These are phyloP conservation scores for Camellia japonica DNA, from an alignment of 148 eudicot genomes.

Conservation along the genomic window DNA sequence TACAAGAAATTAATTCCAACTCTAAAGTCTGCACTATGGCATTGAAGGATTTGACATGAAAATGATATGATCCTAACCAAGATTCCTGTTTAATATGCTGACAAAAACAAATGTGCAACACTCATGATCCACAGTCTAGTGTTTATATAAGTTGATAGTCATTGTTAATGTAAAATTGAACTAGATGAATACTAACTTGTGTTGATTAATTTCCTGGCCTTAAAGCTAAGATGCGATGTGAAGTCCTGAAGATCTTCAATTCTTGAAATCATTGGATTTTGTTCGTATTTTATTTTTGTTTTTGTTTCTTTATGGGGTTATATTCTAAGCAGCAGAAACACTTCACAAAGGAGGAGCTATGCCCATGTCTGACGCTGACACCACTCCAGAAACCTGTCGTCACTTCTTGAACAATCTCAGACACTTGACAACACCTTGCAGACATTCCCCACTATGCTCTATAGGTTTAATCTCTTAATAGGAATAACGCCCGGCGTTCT, in stretches of 20 bases:
- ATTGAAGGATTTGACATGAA: not conserved
- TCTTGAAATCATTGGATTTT: not conserved
- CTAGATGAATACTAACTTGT: not conserved
- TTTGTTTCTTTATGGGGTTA: conserved; percentile 5
- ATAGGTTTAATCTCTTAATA: not conserved
- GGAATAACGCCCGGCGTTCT: not conserved
- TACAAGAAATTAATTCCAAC: not conserved
- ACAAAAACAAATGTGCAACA: not conserved
- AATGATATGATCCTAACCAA: not conserved
- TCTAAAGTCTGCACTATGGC: not conserved
- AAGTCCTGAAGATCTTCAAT: not conserved
- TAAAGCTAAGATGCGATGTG: not conserved
- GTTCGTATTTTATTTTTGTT: not conserved
- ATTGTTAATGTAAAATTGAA: not conserved
- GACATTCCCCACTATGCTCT: not conserved
- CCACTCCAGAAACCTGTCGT: not conserved
- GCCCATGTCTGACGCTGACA: not conserved
- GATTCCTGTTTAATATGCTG: not conserved
- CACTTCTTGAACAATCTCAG: not conserved
- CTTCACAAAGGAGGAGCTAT: not conserved
- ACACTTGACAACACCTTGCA: not conserved
- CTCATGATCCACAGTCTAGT: not conserved
- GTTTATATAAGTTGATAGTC: not conserved
- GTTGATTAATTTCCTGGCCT: not conserved
- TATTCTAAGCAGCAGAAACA: not conserved